phyloP scores from a whole-genome alignment of 495 filamentous ascomycete genomes.

The Xylaria venustula region DNA sequence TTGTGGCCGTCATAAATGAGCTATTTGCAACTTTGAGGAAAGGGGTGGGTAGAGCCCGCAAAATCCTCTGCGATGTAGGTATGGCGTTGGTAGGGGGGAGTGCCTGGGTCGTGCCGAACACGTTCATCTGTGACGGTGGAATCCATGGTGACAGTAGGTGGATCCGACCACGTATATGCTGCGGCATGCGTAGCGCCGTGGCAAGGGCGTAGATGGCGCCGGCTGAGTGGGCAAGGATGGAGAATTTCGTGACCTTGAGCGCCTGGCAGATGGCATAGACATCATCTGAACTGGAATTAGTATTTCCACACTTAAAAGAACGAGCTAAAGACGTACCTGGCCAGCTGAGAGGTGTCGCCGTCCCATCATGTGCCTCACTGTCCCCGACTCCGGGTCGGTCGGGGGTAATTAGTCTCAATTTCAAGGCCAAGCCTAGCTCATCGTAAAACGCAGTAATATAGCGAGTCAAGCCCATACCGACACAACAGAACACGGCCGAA shows the following conservation, averaged over 20 bases:
- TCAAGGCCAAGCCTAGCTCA: slow-evolving; percentile 85
- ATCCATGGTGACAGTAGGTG: slow-evolving; percentile 98
- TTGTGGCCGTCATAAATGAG: slow-evolving; percentile 89
- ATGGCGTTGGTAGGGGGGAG: slow-evolving; percentile 77
- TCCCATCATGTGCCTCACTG: slow-evolving; percentile 81
- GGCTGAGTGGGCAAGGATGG: slow-evolving; percentile 94
- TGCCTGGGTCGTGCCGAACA: slow-evolving; percentile 70
- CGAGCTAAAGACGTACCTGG: slow-evolving; percentile 57
- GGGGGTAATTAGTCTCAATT: slow-evolving; percentile 86
- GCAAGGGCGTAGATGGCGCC: slow-evolving; percentile 97
- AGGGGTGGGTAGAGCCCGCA: slow-evolving; percentile 86
- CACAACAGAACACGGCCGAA: slow-evolving; percentile 91
- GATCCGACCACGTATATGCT: slow-evolving; percentile 91
- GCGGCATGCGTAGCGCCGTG: slow-evolving; percentile 91
- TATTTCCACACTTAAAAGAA: slow-evolving; percentile 13
- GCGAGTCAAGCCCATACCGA: slow-evolving; percentile 95
- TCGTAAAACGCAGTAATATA: slow-evolving; percentile 98
- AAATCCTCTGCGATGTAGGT: slow-evolving; percentile 86
- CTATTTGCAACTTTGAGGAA: slow-evolving; percentile 93
- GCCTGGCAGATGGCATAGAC: slow-evolving; percentile 92
- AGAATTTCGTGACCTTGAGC: slow-evolving; percentile 93
- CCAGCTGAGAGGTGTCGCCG: slow-evolving; percentile 87
- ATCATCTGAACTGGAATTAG: slow-evolving; percentile 74
- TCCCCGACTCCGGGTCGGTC: slow-evolving; percentile 94
- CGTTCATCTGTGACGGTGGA: slow-evolving; percentile 92